Conservation (phyloP, 306 rosid genomes). For the Rosa chinensis region DNA sequence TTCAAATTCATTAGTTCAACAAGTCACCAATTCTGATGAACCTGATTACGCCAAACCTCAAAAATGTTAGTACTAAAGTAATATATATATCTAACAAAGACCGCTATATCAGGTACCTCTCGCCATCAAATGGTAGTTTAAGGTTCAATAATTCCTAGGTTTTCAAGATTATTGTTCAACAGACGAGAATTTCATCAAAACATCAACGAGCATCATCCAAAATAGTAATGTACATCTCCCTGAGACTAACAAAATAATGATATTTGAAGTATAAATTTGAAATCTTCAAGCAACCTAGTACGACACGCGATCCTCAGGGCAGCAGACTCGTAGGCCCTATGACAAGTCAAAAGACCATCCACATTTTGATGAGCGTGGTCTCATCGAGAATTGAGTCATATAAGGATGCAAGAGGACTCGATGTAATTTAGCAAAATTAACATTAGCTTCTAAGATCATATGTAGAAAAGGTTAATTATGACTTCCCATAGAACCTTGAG, state of each 20-base stretch:
- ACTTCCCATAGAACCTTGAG: conserved; percentile 37
- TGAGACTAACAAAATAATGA: conserved; percentile 31
- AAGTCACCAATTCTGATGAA: conserved; percentile 13
- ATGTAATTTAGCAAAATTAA: conserved; percentile 9
- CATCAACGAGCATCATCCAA: conserved; percentile 27
- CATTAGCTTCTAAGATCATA: conserved; percentile 17
- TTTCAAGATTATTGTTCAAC: conserved; percentile 11
- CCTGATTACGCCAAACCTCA: background rate
- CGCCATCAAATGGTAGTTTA: conserved; percentile 7
- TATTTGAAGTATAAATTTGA: conserved; percentile 25
- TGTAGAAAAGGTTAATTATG: conserved; percentile 1
- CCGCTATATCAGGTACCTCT: conserved; percentile 2
- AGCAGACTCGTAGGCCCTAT: conserved; percentile 19
- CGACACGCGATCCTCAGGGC: conserved; percentile 42
- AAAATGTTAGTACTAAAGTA: background rate
- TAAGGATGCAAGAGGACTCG: conserved; percentile 30
- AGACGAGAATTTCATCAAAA: conserved; percentile 9
- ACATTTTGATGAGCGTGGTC: conserved; percentile 16
- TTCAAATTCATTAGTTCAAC: conserved; percentile 19
- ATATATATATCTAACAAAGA: background rate
- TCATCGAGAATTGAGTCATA: conserved; percentile 17
- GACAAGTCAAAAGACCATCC: conserved; percentile 23
- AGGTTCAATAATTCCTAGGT: conserved; percentile 22
- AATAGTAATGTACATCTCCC: conserved; percentile 31
- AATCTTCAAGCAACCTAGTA: conserved; percentile 39